Conservation (phyloP, 2,329 filamentous ascomycete species). For the Ceratocystis alfenasii region DNA sequence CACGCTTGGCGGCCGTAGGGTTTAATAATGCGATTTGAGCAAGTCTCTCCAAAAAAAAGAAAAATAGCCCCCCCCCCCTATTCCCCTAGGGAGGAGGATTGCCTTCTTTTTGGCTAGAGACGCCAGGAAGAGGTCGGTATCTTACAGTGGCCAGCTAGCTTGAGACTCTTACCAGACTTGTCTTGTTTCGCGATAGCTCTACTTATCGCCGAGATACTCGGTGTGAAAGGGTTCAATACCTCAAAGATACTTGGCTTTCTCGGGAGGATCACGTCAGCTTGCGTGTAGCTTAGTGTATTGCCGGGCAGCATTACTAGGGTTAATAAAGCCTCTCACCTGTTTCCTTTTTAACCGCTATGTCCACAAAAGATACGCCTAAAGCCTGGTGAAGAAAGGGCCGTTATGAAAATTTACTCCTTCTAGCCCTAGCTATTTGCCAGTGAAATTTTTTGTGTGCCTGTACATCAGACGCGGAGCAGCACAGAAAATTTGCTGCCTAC, state of each 20-base stretch:
- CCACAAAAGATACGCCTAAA: not conserved
- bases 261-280: slow-evolving; percentile 9
- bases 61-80: too few relatives aligned
- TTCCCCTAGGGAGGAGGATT: too few relatives aligned
- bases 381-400: not conserved
- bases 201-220: not conserved
- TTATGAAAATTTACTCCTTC: not conserved
- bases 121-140: not conserved
- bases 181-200: slow-evolving; percentile 1
- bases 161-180: not conserved
- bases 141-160: not conserved
- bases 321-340: not conserved
- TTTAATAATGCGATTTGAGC: not conserved
- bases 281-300: not conserved
- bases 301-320: not conserved
- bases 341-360: not conserved
- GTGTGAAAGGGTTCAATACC: slow-evolving; percentile 4
- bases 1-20: not conserved
- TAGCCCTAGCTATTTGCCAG: not conserved
- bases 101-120: too few relatives aligned
- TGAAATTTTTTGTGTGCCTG: not conserved
- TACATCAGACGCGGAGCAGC: not conserved
- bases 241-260: slow-evolving; percentile 8
- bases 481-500: not conserved
- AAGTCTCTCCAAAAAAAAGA: not conserved